Base-by-base conservation (phyloP, 768 basidiomycete species). In the Boletus sensibilis region DNA sequence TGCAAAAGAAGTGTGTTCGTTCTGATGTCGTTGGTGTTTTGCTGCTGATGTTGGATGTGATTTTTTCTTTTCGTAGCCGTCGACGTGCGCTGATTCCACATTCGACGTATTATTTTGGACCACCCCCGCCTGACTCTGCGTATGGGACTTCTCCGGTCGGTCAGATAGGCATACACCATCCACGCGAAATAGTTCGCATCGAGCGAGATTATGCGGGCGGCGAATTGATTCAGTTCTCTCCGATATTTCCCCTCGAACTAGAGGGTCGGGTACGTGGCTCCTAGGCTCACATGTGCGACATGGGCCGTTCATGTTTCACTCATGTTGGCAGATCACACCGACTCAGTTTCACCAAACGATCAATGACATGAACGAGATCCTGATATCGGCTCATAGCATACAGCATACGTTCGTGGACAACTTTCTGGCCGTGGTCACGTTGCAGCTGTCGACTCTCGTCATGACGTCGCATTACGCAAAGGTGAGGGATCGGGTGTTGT, bases 131-230 rank as follows among this genome's bases (percentile, higher is more conserved):
- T n/a, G 84, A 84, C 60, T 81, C 90, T 35, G 91, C 90, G 29
- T 97, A 83, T 68, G 91, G 92, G 3, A 91, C 88, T 0, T 74
- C 79, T 2, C 92, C 92, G 10, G 74, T 88, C 7, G 96, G 96
- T 1, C 86, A 87, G 50, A 88, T 98, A 55, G 95, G 94, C 3
- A 74, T 87, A 23, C 92, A 97, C 68, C 86, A 92, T 63, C 95
- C 96, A 16, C 85, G 95, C 51, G 96, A 98, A 75, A 83, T 99
- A 55, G 76, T 99, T 50, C 80, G 96, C 43, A 77, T 99, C 40
- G 96, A 98, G 72, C 76, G 97, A 51, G 97, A 99, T 71, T 99
- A 97, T 70, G 83, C 78, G 14, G 86, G 87, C 1, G 97, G 96
- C 3, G 96, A 98, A 68, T 77, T 95, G 8, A 82, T 86, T 31